Percentiles rank a stretch among this genome's conserved stretches.
These are phyloP conservation scores for Gentiana macrophylla DNA, from an alignment of 257 asterid species.

Conservation along the genomic window DNA sequence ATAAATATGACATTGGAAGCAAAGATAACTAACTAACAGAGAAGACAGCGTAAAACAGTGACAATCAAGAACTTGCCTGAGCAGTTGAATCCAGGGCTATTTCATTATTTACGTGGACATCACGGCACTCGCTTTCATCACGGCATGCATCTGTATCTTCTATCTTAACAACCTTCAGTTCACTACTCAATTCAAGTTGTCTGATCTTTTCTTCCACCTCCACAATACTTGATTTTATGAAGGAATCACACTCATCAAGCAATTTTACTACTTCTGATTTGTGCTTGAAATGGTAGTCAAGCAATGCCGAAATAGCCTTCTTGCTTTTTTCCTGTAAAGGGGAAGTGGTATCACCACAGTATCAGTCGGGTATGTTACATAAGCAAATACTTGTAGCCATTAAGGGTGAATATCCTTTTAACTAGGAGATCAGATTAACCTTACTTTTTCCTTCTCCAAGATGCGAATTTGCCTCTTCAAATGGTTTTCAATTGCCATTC, in stretches of 20 bases:
- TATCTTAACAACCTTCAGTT: conserved; percentile 21
- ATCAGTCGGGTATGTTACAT: conserved; percentile 12
- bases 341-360: conserved; percentile 28
- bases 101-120: conserved; percentile 61
- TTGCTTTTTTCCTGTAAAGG: conserved; percentile 42
- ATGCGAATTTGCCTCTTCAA: conserved; percentile 55
- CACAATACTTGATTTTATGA: conserved; percentile 42
- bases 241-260: conserved; percentile 68
- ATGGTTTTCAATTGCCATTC: conserved; percentile 84
- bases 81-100: conserved; percentile 23
- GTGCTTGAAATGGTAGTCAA: conserved; percentile 38
- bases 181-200: conserved; percentile 36
- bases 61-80: conserved; percentile 31
- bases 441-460: conserved; percentile 65
- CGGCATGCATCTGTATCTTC: conserved; percentile 27
- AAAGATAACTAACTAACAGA: too few relatives aligned
- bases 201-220: conserved; percentile 51
- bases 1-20: too few relatives aligned
- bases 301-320: conserved; percentile 47
- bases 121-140: conserved; percentile 51
- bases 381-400: conserved; percentile 2
- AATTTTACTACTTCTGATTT: conserved; percentile 33
- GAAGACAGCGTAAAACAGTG: too few relatives aligned
- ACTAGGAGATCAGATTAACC: conserved; percentile 6
- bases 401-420: neutral